phyloP scores from a whole-genome alignment of 2,329 filamentous ascomycete species.

The Ceratocystiopsis brevicomis region DNA sequence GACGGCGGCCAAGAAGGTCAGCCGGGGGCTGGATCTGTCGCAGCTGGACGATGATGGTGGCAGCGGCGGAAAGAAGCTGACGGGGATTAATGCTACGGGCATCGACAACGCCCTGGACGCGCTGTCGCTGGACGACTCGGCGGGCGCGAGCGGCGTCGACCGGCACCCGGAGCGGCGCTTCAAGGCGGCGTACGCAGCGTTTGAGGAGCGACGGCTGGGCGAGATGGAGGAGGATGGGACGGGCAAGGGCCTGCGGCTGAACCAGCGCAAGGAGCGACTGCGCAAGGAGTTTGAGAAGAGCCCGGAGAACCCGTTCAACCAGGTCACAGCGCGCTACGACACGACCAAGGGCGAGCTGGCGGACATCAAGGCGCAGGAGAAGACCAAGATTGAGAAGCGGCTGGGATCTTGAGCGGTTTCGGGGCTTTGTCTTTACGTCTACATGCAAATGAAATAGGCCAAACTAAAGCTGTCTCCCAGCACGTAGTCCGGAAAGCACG shows the following conservation, averaged over 20 bases:
- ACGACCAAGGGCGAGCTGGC: conserved; percentile 58
- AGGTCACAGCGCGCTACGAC: conserved; percentile 59
- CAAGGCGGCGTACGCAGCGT: conserved; percentile 69
- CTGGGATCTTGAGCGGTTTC: conserved; percentile 21
- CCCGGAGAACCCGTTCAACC: conserved; percentile 90
- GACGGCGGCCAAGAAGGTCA: conserved; percentile 47
- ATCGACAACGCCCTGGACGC: conserved; percentile 92
- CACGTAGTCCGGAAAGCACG: neutral
- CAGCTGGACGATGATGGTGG: conserved; percentile 43
- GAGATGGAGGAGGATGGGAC: conserved; percentile 74
- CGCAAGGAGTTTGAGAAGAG: conserved; percentile 88
- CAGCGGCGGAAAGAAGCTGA: conserved; percentile 21
- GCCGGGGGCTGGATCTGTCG: conserved; percentile 52
- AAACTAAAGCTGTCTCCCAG: no score
- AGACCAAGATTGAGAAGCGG: conserved; percentile 53
- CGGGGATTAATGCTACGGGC: conserved; percentile 58
- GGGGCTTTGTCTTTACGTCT: no score
- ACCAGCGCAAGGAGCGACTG: conserved; percentile 72
- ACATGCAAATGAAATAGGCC: no score
- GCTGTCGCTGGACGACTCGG: conserved; percentile 41
- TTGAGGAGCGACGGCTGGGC: conserved; percentile 58
- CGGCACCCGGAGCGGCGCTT: conserved; percentile 73
- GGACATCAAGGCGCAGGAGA: conserved; percentile 46
- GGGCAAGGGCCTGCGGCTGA: conserved; percentile 50
- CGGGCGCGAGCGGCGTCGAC: conserved; percentile 55